These are phyloP conservation scores for Arthrobotrys entomopaga DNA, from an alignment of 2,329 filamentous ascomycete species.

Conservation along the genomic window DNA sequence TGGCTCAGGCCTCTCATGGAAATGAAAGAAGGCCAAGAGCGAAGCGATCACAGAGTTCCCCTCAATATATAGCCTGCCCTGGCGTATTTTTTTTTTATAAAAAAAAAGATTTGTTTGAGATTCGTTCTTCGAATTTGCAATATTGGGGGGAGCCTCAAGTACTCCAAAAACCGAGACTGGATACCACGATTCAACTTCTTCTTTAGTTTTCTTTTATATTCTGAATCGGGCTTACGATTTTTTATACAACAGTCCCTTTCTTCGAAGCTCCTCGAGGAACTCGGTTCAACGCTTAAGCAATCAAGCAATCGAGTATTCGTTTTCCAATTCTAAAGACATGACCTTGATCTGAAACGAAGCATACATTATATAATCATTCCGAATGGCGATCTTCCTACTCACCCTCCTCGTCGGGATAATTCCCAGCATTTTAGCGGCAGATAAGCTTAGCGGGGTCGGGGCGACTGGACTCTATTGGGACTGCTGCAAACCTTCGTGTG, in stretches of 20 bases:
- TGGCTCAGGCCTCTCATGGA: constrained; percentile 42
- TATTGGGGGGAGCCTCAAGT: too few relatives aligned
- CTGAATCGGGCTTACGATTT: background rate
- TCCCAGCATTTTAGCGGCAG: constrained; percentile 27
- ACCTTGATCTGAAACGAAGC: background rate
- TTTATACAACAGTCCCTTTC: too few relatives aligned
- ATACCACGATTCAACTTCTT: constrained; percentile 4
- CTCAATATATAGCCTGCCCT: too few relatives aligned
- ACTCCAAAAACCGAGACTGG: too few relatives aligned
- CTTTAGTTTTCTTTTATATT: constrained; percentile 8
- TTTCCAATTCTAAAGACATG: too few relatives aligned
- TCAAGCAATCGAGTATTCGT: too few relatives aligned
- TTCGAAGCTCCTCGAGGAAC: too few relatives aligned
- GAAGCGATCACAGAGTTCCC: constrained; percentile 25
- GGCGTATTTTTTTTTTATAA: constrained; percentile 15
- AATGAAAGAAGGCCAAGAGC: constrained; percentile 34
- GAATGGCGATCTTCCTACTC: constrained; percentile 37
- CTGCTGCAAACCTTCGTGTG: constrained; percentile 77
- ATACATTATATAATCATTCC: constrained; percentile 11
- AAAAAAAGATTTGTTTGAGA: constrained; percentile 9
- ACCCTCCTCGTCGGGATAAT: constrained; percentile 27
- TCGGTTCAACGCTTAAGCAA: too few relatives aligned
- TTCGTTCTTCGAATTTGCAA: constrained; percentile 23
- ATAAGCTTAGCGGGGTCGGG: constrained; percentile 57
- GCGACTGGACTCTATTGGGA: constrained; percentile 65